Evolutionary conservation across 352 stramenopile genomes (phyloP), one percentile per base, ranked within the genome.

Genomic region (Phytophthora multivora): DNA sequence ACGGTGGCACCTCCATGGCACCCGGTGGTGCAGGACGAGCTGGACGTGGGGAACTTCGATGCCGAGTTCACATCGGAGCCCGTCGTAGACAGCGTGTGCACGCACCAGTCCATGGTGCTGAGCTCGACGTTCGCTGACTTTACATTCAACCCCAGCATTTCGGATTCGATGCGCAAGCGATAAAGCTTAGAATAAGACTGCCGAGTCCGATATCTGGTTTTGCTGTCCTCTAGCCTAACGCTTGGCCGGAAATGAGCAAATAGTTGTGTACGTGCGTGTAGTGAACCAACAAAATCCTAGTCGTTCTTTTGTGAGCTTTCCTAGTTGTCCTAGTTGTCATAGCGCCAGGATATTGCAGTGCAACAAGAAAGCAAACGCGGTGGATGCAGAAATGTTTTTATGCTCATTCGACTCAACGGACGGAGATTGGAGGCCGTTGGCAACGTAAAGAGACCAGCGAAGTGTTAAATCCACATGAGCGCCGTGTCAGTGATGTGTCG

Each of bases 21-120:
- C 9, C 85, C 85, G 0, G 70, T 80, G 6, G 81, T 93, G 35
- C 72, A 78, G 25, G 73, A 86, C 56, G 85, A 93, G 61, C 62
- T 88, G 40, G 85, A 93, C 50, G 82, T 91, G 49, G 76, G 78
- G 43, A 93, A 93, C 64, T 91, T 93, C 45, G 80, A 89, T 51
- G 66, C 71, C 25, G 77, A 91, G 66, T 93, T 91, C 59, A 93
- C 82, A 40, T 84, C 73, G 28, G 79, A 90, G 59, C 77, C 79
- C 0, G 83, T 87, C n/a, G 77, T 92, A 11, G 83, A 92, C 51
- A 91, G 79, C 40, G 80, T 90, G 42, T 85, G 75, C 57, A 90
- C 81, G 19, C 76, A 83, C 28, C 81, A 90, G 59, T 90, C 79
- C 13, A 71, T 79, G 54, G 52, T 82, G 13, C 65, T 90, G 16